These are phyloP conservation scores for Nitzschia palea DNA, from an alignment of 108 stramenopile species.

Conservation along the genomic window DNA sequence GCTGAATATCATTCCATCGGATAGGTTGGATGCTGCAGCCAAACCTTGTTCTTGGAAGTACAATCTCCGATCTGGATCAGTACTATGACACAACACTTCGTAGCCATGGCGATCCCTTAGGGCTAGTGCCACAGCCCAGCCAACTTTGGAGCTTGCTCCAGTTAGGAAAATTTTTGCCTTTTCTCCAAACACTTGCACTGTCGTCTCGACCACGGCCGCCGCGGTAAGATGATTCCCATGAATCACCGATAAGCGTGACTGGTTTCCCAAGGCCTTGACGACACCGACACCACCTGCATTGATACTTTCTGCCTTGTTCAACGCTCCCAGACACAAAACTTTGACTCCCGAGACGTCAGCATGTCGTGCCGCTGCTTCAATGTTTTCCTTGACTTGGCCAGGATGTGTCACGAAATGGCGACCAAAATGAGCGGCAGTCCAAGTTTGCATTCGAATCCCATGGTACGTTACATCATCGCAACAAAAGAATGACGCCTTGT, in stretches of 20 bases:
- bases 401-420: conserved; percentile 49
- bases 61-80: conserved; percentile 33
- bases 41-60: conserved; percentile 46
- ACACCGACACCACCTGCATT: conserved; percentile 56
- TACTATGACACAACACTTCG: conserved; percentile 50
- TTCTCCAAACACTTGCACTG: conserved; percentile 34
- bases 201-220: conserved; percentile 49
- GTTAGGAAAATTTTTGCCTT: conserved; percentile 46
- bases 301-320: conserved; percentile 65
- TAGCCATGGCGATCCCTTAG: conserved; percentile 41
- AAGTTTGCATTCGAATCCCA: conserved; percentile 35
- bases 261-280: conserved; percentile 40
- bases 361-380: conserved; percentile 53
- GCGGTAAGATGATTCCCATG: conserved; percentile 65
- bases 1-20: conserved; percentile 34
- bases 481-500: conserved; percentile 44
- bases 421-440: conserved; percentile 54
- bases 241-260: conserved; percentile 44
- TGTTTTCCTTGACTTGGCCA: conserved; percentile 36
- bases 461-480: conserved; percentile 46
- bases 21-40: conserved; percentile 35
- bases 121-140: conserved; percentile 56
- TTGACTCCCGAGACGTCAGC: conserved; percentile 51
- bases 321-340: conserved; percentile 54
- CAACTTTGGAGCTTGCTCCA: conserved; percentile 61